Conservation (phyloP, 169 alveolate genomes). For the Babesia ovis region DNA sequence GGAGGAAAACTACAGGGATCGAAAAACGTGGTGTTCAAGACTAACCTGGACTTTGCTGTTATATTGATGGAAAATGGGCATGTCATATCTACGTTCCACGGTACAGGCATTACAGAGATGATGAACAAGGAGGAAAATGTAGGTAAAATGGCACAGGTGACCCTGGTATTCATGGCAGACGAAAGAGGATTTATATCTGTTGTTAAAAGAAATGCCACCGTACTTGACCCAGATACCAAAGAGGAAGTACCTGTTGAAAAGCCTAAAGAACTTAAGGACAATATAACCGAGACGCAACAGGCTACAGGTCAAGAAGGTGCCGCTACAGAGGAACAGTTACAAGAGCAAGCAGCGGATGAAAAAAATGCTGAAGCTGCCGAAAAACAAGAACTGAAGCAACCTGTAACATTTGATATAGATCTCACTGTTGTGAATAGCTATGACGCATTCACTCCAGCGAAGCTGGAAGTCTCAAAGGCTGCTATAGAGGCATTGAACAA, state of each 20-base stretch:
- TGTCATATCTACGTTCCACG: neutral
- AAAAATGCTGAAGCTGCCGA: neutral
- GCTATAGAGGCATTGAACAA: constrained; percentile 9
- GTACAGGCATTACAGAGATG: constrained; percentile 22
- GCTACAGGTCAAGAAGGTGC: neutral
- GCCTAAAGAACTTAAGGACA: no score
- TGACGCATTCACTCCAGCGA: constrained; percentile 20
- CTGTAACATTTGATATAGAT: constrained; percentile 19
- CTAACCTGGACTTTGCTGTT: constrained; percentile 23
- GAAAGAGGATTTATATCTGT: constrained; percentile 20
- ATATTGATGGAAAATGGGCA: constrained; percentile 17
- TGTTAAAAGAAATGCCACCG: neutral
- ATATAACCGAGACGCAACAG: neutral
- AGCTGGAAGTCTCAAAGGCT: constrained; percentile 20
- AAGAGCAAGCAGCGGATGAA: constrained; percentile 28
- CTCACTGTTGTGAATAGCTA: neutral
- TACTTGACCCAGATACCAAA: constrained; percentile 11
- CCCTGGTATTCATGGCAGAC: constrained; percentile 26
- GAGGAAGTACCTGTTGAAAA: neutral
- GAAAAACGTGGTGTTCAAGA: constrained; percentile 38
- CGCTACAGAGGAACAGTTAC: constrained; percentile 1
- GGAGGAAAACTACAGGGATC: constrained; percentile 17
- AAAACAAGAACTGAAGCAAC: constrained; percentile 20
- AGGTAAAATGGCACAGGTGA: constrained; percentile 29
- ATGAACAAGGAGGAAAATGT: constrained; percentile 34